Conservation (phyloP, 192 early-diverging fungal genomes). For the Thamnidium elegans region DNA sequence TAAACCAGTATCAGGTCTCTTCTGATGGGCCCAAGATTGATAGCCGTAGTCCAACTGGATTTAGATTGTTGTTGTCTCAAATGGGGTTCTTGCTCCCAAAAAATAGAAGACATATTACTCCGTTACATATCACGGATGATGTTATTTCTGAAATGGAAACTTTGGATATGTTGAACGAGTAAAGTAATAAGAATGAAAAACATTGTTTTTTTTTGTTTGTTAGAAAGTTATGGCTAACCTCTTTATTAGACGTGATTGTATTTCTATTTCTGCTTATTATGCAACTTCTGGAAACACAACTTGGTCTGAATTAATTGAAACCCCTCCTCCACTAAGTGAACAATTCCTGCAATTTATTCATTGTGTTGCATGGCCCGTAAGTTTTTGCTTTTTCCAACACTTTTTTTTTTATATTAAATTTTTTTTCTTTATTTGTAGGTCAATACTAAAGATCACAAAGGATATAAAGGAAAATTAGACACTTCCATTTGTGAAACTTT, state of each 20-base stretch:
- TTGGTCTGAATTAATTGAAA: slow-evolving; percentile 52
- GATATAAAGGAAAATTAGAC: slow-evolving; percentile 61
- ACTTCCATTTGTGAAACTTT: slow-evolving; percentile 52
- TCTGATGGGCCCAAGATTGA: slow-evolving; percentile 28
- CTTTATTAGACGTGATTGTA: slow-evolving; percentile 61
- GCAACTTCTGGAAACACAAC: slow-evolving; percentile 49
- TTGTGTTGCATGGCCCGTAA: slow-evolving; percentile 71
- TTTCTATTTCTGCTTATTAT: slow-evolving; percentile 64
- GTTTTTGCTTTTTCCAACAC: background rate
- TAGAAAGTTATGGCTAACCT: background rate
- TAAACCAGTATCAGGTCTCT: slow-evolving; percentile 19
- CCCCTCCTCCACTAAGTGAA: slow-evolving; percentile 39
- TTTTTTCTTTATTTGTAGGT: slow-evolving; percentile 32
- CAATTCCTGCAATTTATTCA: slow-evolving; percentile 71
- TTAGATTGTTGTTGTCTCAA: slow-evolving; percentile 62
- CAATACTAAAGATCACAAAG: slow-evolving; percentile 54
- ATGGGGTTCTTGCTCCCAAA: slow-evolving; percentile 63
- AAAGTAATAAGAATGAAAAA: slow-evolving; percentile 49
- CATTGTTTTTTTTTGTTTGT: slow-evolving; percentile 58
- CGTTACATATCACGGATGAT: slow-evolving; percentile 61
- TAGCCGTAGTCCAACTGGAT: slow-evolving; percentile 43
- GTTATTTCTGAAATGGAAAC: slow-evolving; percentile 60
- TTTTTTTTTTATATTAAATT: background rate
- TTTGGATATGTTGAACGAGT: slow-evolving; percentile 67
- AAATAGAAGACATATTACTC: slow-evolving; percentile 56